Evolutionary conservation across 257 asterid genomes (phyloP), one percentile per base, ranked within the genome.

Genomic region (Anisodus tanguticus): DNA sequence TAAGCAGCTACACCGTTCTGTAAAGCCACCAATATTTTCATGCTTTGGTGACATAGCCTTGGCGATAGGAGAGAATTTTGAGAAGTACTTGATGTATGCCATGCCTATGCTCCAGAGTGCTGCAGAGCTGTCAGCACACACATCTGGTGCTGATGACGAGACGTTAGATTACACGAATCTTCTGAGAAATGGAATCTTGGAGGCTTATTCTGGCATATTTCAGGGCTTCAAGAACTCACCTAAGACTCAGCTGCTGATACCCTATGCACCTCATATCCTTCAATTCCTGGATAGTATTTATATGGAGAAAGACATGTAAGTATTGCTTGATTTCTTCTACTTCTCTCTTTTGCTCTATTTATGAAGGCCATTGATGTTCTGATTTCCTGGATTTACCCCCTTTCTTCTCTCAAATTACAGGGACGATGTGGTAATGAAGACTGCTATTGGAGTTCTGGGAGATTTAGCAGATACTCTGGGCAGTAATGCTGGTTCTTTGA

Each of bases 61-160:
- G 81, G 97, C 98, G 2, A 93, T 94, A 11, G 97, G 97, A 43
- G 97, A 92, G 88, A 90, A 91, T 67, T 93, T 93, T 64, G 97
- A 93, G 89, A 93, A 93, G 91, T 94, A 93, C 89, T 85, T 92
- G 87, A 92, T 90, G 87, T 93, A 92, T 82, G 92, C 98, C 12
- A 92, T 94, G 95, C 97, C 97, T 35, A 93, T 93, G 98, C 94
- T 94, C 57, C 97, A 93, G 88, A 92, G 95, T 84, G 97, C 97
- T 41, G 98, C 95, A 0, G 98, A 93, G 90, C 72, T 92, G 87
- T 93, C 94, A 68, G 95, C 91, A 13, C 97, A 59, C 76, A 88
- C 96, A 79, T 85, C 94, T 12, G 90, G 89, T 13, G 92, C 72
- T 53, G 97, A 94, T 87, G 98, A 93, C 67, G 95, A 94, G 87